A percentile compares a stretch with the other conserved stretches of the same genome.
Conservation (phyloP, 441 rosid genomes). For the Pelargonium exstipulatum region DNA sequence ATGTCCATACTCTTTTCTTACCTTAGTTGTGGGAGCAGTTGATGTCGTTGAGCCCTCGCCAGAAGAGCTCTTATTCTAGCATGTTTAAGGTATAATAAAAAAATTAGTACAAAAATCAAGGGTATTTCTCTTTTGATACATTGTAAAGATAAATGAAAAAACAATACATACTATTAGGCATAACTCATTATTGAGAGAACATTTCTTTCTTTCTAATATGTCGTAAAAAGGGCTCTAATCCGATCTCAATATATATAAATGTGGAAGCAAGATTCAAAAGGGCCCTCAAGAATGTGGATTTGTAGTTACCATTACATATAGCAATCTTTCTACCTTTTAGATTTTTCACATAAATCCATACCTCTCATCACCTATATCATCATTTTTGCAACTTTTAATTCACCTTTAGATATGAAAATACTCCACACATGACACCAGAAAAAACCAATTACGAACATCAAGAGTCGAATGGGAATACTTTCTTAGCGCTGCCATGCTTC, state of each 20-base stretch:
- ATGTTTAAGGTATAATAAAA: background rate
- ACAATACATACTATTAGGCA: background rate
- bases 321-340: background rate
- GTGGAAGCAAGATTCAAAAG: background rate
- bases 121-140: background rate
- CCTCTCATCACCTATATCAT: background rate
- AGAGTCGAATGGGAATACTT: background rate
- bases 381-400: background rate
- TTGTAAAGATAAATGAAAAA: background rate
- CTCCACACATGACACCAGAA: background rate
- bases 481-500: no score
- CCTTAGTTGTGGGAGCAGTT: conserved; percentile 44
- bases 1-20: conserved; percentile 13
- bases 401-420: background rate
- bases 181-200: no score
- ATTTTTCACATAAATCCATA: background rate
- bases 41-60: conserved; percentile 56
- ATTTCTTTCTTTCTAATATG: no score
- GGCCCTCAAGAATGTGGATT: no score
- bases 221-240: no score
- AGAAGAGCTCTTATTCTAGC: background rate
- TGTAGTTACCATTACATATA: background rate
- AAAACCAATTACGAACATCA: background rate
- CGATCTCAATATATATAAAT: background rate
- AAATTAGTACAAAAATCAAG: background rate